Conservation (phyloP, 2,329 filamentous ascomycete genomes). For the Ophiostoma ulmi region DNA sequence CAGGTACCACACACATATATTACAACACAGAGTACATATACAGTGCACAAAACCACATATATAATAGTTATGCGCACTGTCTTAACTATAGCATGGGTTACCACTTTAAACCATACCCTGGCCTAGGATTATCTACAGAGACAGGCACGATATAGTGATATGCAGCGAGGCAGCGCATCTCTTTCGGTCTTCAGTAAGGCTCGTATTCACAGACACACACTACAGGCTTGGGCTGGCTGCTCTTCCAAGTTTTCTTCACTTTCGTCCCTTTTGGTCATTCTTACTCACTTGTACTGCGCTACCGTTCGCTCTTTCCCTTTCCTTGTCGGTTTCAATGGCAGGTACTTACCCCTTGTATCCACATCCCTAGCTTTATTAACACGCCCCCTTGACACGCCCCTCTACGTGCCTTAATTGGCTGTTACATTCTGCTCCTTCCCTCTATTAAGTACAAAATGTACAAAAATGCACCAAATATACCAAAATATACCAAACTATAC, state of each 20-base stretch:
- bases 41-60: not conserved
- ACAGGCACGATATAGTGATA: not conserved
- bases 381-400: not conserved
- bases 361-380: not conserved
- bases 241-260: conserved; percentile 7
- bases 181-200: not conserved
- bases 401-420: not conserved
- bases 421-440: not conserved
- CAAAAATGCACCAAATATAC: no score
- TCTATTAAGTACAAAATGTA: not conserved
- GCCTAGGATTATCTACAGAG: not conserved
- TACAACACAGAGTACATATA: not conserved
- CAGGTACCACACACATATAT: not conserved
- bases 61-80: not conserved
- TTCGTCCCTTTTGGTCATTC: not conserved
- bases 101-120: not conserved
- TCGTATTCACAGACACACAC: conserved; percentile 3
- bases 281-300: not conserved
- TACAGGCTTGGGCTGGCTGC: not conserved
- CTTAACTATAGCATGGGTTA: not conserved
- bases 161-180: conserved; percentile 1
- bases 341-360: conserved; percentile 9
- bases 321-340: conserved; percentile 11
- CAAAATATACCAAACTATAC: not conserved
- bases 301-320: not conserved